Conservation (phyloP, 225 moss, liverwort and hornwort genomes). For the Bryum argenteum region DNA sequence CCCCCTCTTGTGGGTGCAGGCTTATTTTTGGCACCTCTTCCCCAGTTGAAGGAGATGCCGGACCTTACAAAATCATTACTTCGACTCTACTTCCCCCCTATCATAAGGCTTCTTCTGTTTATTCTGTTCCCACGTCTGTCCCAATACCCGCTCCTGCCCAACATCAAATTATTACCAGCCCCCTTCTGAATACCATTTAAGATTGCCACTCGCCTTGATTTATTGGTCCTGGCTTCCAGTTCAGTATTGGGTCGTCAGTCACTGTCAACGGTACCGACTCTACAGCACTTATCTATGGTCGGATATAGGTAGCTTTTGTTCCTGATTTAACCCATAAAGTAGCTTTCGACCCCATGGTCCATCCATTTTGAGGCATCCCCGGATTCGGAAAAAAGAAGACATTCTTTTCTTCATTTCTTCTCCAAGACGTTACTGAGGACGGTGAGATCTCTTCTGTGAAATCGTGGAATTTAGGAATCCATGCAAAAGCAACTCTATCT, state of each 20-base stretch:
- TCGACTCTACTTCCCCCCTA: too few relatives aligned
- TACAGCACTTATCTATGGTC: background rate
- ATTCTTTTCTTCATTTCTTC: background rate
- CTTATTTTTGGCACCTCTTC: background rate
- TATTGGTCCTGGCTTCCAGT: background rate
- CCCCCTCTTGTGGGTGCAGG: too few relatives aligned
- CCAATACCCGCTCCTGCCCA: background rate
- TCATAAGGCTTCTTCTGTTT: background rate
- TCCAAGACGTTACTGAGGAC: too few relatives aligned
- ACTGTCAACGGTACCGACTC: background rate
- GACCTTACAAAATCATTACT: too few relatives aligned
- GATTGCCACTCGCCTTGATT: constrained; percentile 11
- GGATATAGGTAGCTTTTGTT: background rate
- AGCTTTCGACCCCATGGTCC: too few relatives aligned
- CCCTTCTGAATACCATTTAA: background rate
- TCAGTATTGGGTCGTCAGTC: background rate
- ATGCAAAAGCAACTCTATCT: background rate
- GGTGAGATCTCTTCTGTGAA: too few relatives aligned
- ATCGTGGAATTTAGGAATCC: background rate
- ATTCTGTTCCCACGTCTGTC: background rate
- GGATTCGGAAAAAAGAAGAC: too few relatives aligned
- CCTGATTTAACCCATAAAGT: too few relatives aligned
- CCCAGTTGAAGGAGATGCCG: background rate
- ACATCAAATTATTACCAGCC: background rate
- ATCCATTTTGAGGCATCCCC: too few relatives aligned